Conservation (phyloP, 176 grass and related monocot species). For the Cenchrus americanus region DNA sequence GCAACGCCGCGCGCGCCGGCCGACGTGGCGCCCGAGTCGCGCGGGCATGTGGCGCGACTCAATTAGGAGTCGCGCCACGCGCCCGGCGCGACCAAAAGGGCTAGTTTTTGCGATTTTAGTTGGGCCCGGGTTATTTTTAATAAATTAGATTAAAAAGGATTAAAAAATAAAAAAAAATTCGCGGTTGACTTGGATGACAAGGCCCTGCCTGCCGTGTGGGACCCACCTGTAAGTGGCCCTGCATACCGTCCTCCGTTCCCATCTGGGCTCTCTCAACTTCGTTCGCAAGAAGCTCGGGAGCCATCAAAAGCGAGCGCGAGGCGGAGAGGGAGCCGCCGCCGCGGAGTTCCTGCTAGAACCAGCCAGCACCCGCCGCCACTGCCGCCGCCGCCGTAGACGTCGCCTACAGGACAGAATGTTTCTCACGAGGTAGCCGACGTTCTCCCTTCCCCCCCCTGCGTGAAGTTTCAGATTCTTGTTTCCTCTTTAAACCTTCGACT, state of each 20-base stretch:
- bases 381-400: not conserved
- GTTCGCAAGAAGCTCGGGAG: slow-evolving; percentile 45
- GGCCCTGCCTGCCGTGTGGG: not conserved
- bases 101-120: too few species aligned
- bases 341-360: slow-evolving; percentile 1
- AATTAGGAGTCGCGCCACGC: too few species aligned
- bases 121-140: too few species aligned
- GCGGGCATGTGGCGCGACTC: too few species aligned
- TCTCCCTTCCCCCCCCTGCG: not conserved
- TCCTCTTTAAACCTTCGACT: not conserved
- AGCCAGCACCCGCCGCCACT: not conserved
- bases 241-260: not conserved
- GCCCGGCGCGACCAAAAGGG: too few species aligned
- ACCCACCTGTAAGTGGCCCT: not conserved
- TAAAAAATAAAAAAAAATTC: too few species aligned
- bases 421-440: slow-evolving; percentile 76
- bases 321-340: not conserved
- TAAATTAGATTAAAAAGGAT: too few species aligned
- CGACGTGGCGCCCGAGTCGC: too few species aligned
- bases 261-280: slow-evolving; percentile 23
- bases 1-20: too few species aligned
- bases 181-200: too few species aligned
- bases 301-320: not conserved
- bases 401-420: slow-evolving; percentile 53
- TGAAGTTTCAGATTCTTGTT: not conserved